Percentiles rank a stretch among this genome's conserved stretches.
These are phyloP conservation scores for Eucalyptus camaldulensis DNA, from an alignment of 345 rosid genomes.

Conservation along the genomic window DNA sequence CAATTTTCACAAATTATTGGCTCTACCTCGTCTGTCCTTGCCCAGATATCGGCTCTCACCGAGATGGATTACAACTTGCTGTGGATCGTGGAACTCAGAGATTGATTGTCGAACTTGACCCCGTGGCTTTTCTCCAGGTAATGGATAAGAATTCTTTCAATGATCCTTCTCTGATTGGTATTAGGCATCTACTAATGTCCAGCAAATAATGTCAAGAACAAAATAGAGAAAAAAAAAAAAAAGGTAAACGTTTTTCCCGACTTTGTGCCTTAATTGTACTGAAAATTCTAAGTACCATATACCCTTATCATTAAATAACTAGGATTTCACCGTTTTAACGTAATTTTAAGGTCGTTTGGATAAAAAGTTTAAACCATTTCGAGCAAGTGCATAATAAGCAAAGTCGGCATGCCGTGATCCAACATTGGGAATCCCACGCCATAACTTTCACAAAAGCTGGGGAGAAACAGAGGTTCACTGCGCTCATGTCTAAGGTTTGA, in stretches of 20 bases:
- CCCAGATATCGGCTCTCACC: background rate
- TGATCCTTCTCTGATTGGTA: background rate
- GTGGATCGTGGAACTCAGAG: background rate
- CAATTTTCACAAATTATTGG: background rate
- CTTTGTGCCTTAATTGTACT: background rate
- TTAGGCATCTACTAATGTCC: background rate
- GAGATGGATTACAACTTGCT: background rate
- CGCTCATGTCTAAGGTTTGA: background rate
- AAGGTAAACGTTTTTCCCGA: background rate
- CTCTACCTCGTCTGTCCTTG: background rate
- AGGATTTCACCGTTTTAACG: background rate
- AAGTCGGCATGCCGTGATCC: background rate
- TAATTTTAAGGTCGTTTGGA: background rate
- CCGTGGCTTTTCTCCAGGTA: background rate
- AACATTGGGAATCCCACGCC: background rate
- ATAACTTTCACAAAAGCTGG: background rate
- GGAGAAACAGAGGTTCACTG: background rate
- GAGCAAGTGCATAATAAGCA: background rate
- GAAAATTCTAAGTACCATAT: background rate
- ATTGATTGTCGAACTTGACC: background rate
- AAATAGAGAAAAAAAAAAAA: too few species aligned
- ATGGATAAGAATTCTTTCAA: background rate
- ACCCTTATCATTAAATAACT: background rate
- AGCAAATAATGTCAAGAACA: background rate
- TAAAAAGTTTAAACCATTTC: background rate